Conservation (phyloP, 2,329 filamentous ascomycete species). For the Fusarium humuli region DNA sequence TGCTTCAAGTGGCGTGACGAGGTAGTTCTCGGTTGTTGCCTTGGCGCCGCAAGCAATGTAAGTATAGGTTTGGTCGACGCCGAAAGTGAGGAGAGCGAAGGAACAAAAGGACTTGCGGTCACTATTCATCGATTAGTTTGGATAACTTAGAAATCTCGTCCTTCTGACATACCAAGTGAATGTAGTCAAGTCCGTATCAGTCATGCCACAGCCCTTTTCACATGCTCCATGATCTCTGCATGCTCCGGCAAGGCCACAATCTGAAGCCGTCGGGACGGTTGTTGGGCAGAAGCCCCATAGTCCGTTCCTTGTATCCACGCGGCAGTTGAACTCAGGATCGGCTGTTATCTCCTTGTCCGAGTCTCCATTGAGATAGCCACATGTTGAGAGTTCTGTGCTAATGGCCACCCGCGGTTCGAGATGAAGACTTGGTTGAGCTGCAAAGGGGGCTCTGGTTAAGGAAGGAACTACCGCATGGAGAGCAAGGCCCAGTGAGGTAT, state of each 20-base stretch:
- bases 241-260: constrained; percentile 54
- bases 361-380: constrained; percentile 51
- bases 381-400: constrained; percentile 44
- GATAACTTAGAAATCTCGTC: fast-evolving
- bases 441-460: not conserved
- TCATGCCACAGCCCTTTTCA: constrained; percentile 49
- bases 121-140: not conserved
- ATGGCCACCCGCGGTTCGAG: constrained; percentile 19
- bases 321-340: constrained; percentile 51
- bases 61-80: constrained; percentile 51
- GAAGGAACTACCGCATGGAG: not conserved
- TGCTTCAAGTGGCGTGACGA: constrained; percentile 29
- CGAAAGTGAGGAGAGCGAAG: constrained; percentile 50
- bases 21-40: constrained; percentile 46
- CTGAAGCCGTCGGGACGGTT: constrained; percentile 50
- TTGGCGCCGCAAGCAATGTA: constrained; percentile 53
- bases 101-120: constrained; percentile 47
- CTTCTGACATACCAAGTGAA: constrained; percentile 51
- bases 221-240: constrained; percentile 52
- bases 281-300: constrained; percentile 57
- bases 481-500: not conserved
- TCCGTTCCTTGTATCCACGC: constrained; percentile 49
- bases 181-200: constrained; percentile 45
- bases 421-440: not conserved
- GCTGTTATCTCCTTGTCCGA: constrained; percentile 47